Evolutionary conservation across 75 land plant genomes (phyloP).

Genomic region (Gnetum montanum): DNA sequence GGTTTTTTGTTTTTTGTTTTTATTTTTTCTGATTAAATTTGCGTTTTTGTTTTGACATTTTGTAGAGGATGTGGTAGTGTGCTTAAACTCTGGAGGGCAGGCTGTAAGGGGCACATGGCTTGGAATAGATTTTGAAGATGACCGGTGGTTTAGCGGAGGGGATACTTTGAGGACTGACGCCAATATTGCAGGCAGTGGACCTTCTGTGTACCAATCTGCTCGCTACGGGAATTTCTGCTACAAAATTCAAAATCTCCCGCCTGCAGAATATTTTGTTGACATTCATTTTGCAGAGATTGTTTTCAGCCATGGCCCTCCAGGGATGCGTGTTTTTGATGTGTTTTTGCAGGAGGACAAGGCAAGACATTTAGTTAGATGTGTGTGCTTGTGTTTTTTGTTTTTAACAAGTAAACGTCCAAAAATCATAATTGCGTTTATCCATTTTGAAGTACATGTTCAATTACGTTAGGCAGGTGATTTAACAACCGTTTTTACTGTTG

Average conservation of each 20-base stretch:
- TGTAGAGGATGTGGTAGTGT: conserved; percentile 33
- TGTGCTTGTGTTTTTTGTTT: not conserved
- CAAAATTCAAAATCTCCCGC: conserved; percentile 29
- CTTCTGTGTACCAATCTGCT: conserved; percentile 69
- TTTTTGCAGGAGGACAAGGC: conserved; percentile 77
- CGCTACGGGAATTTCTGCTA: conserved; percentile 72
- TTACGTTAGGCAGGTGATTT: not conserved
- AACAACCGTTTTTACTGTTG: too few relatives aligned
- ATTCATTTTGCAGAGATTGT: conserved; percentile 90
- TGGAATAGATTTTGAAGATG: conserved; percentile 20
- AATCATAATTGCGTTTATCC: not conserved
- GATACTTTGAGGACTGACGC: conserved; percentile 64
- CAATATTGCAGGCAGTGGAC: conserved; percentile 35
- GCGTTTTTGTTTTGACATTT: too few relatives aligned
- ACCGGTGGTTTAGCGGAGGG: conserved; percentile 57
- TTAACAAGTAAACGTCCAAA: not conserved
- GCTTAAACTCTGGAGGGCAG: conserved; percentile 66
- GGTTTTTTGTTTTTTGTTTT: too few relatives aligned
- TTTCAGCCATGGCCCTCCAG: conserved; percentile 81
- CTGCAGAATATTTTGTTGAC: conserved; percentile 70
- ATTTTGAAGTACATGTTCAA: not conserved
- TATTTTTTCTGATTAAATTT: too few relatives aligned
- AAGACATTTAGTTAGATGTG: conserved; percentile 13
- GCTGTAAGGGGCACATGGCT: conserved; percentile 12
- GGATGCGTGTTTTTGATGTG: conserved; percentile 83